phyloP scores from a whole-genome alignment of 2,329 filamentous ascomycete species.

The Fusarium bulbicola region DNA sequence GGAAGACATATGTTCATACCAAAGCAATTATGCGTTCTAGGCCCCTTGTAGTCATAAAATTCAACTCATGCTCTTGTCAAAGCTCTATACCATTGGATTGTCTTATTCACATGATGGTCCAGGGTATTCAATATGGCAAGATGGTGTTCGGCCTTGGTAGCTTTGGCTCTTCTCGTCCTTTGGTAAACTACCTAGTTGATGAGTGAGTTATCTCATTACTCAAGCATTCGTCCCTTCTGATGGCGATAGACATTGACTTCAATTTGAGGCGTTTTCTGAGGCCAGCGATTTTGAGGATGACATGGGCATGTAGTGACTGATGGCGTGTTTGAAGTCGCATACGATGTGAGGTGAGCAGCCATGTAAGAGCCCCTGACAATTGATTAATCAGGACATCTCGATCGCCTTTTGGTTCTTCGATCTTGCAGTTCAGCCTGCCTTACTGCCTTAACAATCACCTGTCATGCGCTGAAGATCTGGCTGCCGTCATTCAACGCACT shows the following conservation, averaged over 20 bases:
- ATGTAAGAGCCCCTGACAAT: conserved; percentile 4
- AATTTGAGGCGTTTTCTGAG: conserved; percentile 18
- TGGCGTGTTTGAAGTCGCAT: conserved; percentile 24
- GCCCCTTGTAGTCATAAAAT: not conserved
- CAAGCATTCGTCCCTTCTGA: not conserved
- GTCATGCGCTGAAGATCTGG: conserved; percentile 32
- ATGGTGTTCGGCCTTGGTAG: not conserved
- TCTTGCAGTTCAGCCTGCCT: conserved; percentile 31
- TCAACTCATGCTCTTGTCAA: not conserved
- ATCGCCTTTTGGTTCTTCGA: conserved; percentile 20
- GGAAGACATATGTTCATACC: not conserved
- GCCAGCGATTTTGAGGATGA: conserved; percentile 18
- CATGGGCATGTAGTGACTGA: conserved; percentile 13
- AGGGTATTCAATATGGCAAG: not conserved
- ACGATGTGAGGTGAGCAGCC: not conserved
- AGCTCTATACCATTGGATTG: not conserved
- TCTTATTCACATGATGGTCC: not conserved
- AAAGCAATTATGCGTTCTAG: not conserved
- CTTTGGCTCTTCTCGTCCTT: not conserved
- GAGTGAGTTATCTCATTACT: not conserved
- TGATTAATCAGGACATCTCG: conserved; percentile 21
- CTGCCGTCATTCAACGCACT: conserved; percentile 22
- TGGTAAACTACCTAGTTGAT: not conserved
- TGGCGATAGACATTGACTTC: not conserved
- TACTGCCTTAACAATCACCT: conserved; percentile 32